These are phyloP conservation scores for Aspergillus flavus DNA, from an alignment of 2,329 filamentous ascomycete species.

Conservation along the genomic window DNA sequence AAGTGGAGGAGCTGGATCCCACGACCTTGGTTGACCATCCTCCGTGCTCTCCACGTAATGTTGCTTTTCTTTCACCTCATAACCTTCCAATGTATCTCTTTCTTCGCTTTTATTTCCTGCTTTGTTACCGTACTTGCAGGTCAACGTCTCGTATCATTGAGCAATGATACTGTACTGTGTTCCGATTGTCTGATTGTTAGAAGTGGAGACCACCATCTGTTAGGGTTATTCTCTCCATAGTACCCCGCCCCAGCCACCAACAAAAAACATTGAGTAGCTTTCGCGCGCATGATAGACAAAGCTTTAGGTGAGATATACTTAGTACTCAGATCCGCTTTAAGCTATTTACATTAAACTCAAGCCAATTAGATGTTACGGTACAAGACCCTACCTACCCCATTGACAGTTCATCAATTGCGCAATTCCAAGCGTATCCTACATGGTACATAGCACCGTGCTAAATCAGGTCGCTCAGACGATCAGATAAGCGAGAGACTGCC, in stretches of 20 bases:
- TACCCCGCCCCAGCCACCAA: conserved; percentile 1
- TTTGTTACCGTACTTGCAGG: background rate
- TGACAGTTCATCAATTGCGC: conserved; percentile 1
- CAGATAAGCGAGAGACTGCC: background rate
- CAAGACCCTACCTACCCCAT: background rate
- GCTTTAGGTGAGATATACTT: background rate
- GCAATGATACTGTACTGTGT: background rate
- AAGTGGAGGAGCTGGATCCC: background rate
- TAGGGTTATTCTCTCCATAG: background rate
- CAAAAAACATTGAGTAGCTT: background rate
- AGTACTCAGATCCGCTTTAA: conserved; percentile 1
- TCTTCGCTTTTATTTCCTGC: background rate
- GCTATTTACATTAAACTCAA: background rate
- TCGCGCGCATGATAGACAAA: background rate
- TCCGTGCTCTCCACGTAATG: background rate
- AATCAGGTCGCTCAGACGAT: background rate
- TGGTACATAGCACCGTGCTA: background rate
- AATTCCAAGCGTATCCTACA: background rate
- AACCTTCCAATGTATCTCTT: background rate
- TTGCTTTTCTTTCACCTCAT: background rate
- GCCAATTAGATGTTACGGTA: background rate
- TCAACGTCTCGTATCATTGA: background rate
- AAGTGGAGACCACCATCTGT: background rate
- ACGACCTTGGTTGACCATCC: background rate
- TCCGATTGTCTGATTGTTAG: background rate